Percentiles rank a stretch among this genome's conserved stretches.
Evolutionary conservation across 176 grass and related monocot species (phyloP).

Genomic region (Lolium multiflorum): DNA sequence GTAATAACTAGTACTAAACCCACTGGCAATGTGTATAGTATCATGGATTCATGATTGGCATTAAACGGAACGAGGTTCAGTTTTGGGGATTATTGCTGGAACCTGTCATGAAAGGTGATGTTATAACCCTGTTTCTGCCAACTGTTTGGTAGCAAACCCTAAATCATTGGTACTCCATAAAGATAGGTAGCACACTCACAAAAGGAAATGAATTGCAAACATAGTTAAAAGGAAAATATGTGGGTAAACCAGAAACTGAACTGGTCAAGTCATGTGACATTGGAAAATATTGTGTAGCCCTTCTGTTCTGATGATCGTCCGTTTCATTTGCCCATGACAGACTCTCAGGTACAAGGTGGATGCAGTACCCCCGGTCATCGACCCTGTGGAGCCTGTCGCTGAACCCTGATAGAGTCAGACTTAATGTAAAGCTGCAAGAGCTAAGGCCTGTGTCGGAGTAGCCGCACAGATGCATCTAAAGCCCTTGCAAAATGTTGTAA

Average conservation of each 20-base stretch:
- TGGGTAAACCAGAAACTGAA: not conserved
- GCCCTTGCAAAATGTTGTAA: constrained; percentile 44
- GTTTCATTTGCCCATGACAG: constrained; percentile 50
- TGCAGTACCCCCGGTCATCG: constrained; percentile 71
- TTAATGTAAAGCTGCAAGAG: not conserved
- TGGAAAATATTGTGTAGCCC: not conserved
- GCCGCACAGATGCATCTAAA: constrained; percentile 17
- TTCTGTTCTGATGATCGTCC: not conserved
- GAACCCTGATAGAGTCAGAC: constrained; percentile 36
- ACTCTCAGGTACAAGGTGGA: constrained; percentile 94
- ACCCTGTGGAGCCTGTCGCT: constrained; percentile 21
- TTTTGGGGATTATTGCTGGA: not conserved
- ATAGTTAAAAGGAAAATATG: not conserved
- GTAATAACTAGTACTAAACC: not conserved
- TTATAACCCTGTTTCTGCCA: not conserved
- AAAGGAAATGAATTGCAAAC: not conserved
- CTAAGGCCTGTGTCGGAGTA: constrained; percentile 21
- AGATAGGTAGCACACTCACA: not conserved
- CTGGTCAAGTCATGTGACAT: not conserved
- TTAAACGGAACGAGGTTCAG: not conserved
- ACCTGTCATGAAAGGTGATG: not conserved
- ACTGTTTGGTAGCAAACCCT: not conserved
- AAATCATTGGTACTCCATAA: not conserved
- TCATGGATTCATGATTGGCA: not conserved
- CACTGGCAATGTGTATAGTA: not conserved